Base-by-base conservation (phyloP, 2,329 filamentous ascomycete genomes). In the Leptosphaerulina australis region DNA sequence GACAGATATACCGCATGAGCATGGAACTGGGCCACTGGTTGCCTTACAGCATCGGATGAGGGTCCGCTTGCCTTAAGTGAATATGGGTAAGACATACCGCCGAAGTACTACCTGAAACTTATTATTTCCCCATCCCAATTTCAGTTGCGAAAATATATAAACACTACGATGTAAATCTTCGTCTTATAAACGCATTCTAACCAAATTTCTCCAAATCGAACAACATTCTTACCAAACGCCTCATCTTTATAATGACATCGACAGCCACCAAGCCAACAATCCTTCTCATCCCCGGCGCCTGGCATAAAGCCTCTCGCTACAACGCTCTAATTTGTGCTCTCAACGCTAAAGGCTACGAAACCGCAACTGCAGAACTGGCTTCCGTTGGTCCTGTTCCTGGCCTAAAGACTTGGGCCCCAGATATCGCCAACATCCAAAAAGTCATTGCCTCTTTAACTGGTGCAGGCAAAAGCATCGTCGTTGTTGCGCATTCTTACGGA, bases 221-320 rank as follows among this genome's bases (percentile, higher is more conserved):
- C n/a, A n/a, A 6, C 24, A 25, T 6, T 25, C 5, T 11, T 11
- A 11, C 24, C 24, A 6, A 25, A 25, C 6, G 6, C 5, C 11
- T 6, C 24, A 11, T 25, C 24, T 6, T 5, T 11, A 25, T 11
- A 6, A 25, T 22, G 1, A 1, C 15, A 7, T 31, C 18, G 6
- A 41, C 33, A 29, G 17, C 38, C 21, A n/a, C 21, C 17, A 44
- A 39, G 25, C 47, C 39, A 14, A 50, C 47, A 2, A 29, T 50
- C 34, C 39, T 50, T 29, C 35, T 44, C 18, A 29, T 44, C 22
- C 47, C 47, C 24, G 47, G 47, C 34, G 47, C 47, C 34, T 50
- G 47, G 39, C 47, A 50, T 29, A 38, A 18, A 22, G 5, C 47
- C 10, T 3, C 34, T 0, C 44, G 39, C 34, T 50, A 34, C 28